phyloP scores from a whole-genome alignment of 2,329 filamentous ascomycete species.

The Drechslerella dactyloides region DNA sequence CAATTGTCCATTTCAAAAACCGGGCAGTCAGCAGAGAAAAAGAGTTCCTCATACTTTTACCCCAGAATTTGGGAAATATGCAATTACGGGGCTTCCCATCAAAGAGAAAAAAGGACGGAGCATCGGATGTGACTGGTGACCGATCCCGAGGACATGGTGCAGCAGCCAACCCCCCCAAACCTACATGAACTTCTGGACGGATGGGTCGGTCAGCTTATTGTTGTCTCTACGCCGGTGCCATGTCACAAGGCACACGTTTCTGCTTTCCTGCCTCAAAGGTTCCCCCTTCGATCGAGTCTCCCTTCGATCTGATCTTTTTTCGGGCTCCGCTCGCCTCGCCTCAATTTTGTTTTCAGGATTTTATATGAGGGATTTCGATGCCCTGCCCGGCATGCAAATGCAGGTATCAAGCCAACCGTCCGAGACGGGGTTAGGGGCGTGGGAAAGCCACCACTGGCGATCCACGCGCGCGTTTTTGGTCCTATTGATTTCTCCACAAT shows the following conservation, averaged over 20 bases:
- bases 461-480: conserved; percentile 31
- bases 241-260: conserved; percentile 48
- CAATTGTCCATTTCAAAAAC: conserved; percentile 7
- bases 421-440: conserved; percentile 3
- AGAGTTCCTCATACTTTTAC: conserved; percentile 32
- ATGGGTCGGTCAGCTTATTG: conserved; percentile 36
- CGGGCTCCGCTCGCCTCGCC: conserved; percentile 15
- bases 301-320: background rate
- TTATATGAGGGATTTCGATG: conserved; percentile 51
- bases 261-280: conserved; percentile 2
- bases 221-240: conserved; percentile 34
- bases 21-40: conserved; percentile 21
- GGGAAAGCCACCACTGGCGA: conserved; percentile 30
- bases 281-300: background rate
- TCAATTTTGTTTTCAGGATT: conserved; percentile 33
- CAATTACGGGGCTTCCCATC: background rate
- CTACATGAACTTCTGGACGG: too few relatives aligned
- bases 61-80: conserved; percentile 34
- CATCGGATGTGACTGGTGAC: conserved; percentile 40
- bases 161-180: conserved; percentile 1
- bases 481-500: conserved; percentile 41
- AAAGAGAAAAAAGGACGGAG: conserved; percentile 16
- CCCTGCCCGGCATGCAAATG: conserved; percentile 20
- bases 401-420: conserved; percentile 12
- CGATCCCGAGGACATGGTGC: conserved; percentile 36